Base-by-base conservation (phyloP, 129 eudicot genomes). In the Flaveria ramosissima region DNA sequence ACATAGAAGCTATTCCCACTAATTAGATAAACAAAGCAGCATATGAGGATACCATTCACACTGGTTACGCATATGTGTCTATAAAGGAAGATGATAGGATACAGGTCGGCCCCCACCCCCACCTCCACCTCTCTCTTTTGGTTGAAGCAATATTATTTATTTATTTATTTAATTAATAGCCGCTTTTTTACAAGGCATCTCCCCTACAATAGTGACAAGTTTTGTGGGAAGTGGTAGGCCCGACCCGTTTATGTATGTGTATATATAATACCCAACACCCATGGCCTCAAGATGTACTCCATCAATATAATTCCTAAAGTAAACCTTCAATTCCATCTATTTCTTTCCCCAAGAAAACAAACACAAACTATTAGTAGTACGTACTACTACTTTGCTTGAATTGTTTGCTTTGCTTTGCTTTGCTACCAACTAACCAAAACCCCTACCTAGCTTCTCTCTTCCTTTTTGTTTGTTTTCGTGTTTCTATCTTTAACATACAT, bases 381-480 rank as follows among this genome's bases (percentile, higher is more conserved):
- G 39, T 32, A 32, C 39, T 32, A 32, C 39, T 32, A 0, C 7
- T 32, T 32, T 32, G 39, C 72, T 50, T 71, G 30, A 27, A 27
- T 27, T 71, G 23, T n/a, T n/a, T n/a, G n/a, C n/a, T n/a, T n/a
- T n/a, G n/a, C n/a, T n/a, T n/a, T n/a, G n/a, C 61, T 57, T 77
- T 71, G 77, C 83, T 20, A 71, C 77, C 82, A 78, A 71, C 83
- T 71, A 78, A 71, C 83, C 83, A 79, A 48, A 77, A 68, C 62
- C 16, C 46, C 51, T 6, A 20, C 41, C 55, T 7, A 43, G 12
- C 48, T 30, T 71, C 66, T 52, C 43, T 71, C 63, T 53, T 47
- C 39, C n/a, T 62, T 63, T 75, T 75, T 75, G 72, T 79, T 71
- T 79, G 72, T 72, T 69, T 69, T 50, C 48, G 68, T 70, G 59